Conservation (phyloP, 176 grass and related monocot species). For the Phyllostachys edulis region DNA sequence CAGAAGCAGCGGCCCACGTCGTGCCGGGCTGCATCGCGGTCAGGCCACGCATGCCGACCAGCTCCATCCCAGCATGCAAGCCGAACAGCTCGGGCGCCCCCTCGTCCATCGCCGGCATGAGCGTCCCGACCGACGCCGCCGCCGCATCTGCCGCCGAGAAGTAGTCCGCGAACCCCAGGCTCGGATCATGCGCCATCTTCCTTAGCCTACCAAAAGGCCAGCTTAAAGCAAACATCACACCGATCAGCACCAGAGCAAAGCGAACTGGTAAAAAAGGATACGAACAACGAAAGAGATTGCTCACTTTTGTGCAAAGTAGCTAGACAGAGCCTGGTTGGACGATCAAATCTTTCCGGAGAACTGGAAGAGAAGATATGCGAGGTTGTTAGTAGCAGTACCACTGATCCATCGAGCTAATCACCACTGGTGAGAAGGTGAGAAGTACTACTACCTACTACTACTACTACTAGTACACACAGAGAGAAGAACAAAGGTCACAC, state of each 20-base stretch:
- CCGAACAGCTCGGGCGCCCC: slow-evolving; percentile 60
- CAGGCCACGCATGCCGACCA: slow-evolving; percentile 54
- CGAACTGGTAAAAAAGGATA: background rate
- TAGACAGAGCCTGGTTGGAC: background rate
- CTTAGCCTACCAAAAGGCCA: background rate
- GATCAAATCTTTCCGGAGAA: slow-evolving; percentile 44
- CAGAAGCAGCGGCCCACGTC: background rate
- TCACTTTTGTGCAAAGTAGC: slow-evolving; percentile 39
- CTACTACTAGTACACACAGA: background rate
- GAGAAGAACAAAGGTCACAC: background rate
- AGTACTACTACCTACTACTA: background rate
- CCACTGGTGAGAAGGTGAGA: background rate
- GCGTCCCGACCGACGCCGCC: slow-evolving; percentile 23
- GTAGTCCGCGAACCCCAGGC: slow-evolving; percentile 59
- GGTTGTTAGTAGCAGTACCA: background rate
- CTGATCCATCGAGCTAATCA: slow-evolving; percentile 21
- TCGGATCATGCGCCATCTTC: slow-evolving; percentile 65
- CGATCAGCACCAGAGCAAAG: background rate
- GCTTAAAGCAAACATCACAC: background rate
- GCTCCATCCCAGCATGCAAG: slow-evolving; percentile 64
- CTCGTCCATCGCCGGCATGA: slow-evolving; percentile 51
- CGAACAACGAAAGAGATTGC: slow-evolving; percentile 16
- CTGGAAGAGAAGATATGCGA: background rate
- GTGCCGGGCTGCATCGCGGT: slow-evolving; percentile 32
- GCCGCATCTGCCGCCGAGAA: slow-evolving; percentile 40